These are phyloP conservation scores for Magnolia sinica DNA, from an alignment of 164 flowering plant genomes.

Conservation along the genomic window DNA sequence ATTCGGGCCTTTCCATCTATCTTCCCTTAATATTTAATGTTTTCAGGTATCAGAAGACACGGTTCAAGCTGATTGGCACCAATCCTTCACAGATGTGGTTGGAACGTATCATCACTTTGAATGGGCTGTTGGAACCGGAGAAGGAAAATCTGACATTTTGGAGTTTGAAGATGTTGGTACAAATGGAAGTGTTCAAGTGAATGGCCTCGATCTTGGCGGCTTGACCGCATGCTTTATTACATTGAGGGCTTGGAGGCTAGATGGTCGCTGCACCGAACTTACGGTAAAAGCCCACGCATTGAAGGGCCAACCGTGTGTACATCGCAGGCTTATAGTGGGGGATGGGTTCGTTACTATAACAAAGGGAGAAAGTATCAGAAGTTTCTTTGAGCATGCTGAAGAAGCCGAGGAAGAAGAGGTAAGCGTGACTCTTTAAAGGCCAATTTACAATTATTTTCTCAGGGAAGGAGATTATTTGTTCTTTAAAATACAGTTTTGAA, in stretches of 20 bases:
- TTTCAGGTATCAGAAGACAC: constrained; percentile 71
- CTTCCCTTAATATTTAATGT: constrained; percentile 8
- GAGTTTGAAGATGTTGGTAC: constrained; percentile 92
- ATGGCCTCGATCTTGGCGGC: constrained; percentile 77
- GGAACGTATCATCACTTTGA: constrained; percentile 91
- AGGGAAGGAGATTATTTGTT: neutral
- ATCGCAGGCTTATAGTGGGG: constrained; percentile 88
- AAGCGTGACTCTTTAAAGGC: neutral
- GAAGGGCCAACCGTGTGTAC: constrained; percentile 92
- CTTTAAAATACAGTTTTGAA: constrained; percentile 1
- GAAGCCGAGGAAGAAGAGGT: constrained; percentile 99
- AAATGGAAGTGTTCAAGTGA: constrained; percentile 66
- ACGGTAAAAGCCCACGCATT: constrained; percentile 96
- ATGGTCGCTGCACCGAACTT: constrained; percentile 85
- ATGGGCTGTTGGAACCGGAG: constrained; percentile 96
- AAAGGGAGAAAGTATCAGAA: constrained; percentile 79
- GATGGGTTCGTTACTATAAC: constrained; percentile 89
- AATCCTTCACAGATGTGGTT: constrained; percentile 63
- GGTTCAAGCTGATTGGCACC: constrained; percentile 88
- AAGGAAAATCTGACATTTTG: constrained; percentile 88
- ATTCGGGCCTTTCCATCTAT: neutral
- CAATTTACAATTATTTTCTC: constrained; percentile 1
- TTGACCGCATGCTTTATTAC: constrained; percentile 82
- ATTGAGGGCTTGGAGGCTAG: constrained; percentile 82
- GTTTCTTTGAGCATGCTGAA: constrained; percentile 98